phyloP scores from a whole-genome alignment of 116 monocot species.

The Trichopus zeylanicus region DNA sequence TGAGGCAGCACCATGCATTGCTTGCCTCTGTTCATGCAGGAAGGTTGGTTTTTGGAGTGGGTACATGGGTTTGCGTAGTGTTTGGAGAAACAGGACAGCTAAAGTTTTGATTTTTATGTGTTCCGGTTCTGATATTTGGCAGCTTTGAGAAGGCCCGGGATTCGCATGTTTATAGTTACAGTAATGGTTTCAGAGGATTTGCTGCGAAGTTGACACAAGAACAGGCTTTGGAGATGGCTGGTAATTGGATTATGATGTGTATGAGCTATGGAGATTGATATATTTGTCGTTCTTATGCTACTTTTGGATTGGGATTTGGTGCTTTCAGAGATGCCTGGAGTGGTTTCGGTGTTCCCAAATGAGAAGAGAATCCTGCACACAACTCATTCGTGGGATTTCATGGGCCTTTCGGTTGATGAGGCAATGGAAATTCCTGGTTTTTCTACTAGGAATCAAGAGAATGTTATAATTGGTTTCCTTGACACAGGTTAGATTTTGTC shows the following conservation, averaged over 20 bases:
- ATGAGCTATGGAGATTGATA: not conserved
- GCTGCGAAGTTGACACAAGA: conserved; percentile 69
- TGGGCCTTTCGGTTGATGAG: conserved; percentile 55
- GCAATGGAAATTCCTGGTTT: conserved; percentile 59
- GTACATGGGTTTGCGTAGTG: not conserved
- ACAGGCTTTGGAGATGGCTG: conserved; percentile 55
- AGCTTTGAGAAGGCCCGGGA: conserved; percentile 49
- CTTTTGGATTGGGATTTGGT: not conserved
- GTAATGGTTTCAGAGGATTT: conserved; percentile 67
- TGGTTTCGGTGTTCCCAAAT: conserved; percentile 75
- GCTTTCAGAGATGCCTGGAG: conserved; percentile 51
- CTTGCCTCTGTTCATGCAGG: conserved; percentile 65
- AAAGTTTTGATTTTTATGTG: not conserved
- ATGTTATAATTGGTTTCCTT: conserved; percentile 90
- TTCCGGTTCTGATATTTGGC: conserved; percentile 2
- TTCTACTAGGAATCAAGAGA: conserved; percentile 74
- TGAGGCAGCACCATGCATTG: conserved; percentile 48
- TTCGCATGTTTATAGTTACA: conserved; percentile 79
- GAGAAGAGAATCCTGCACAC: conserved; percentile 59
- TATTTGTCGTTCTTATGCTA: not conserved
- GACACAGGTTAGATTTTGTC: conserved; percentile 62
- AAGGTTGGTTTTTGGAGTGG: conserved; percentile 38
- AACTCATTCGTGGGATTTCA: conserved; percentile 92
- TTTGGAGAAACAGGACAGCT: not conserved
- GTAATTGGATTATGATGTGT: conserved; percentile 18